Evolutionary conservation across 2,329 filamentous ascomycete species (phyloP).

Genomic region (Mycosphaerella sp.): DNA sequence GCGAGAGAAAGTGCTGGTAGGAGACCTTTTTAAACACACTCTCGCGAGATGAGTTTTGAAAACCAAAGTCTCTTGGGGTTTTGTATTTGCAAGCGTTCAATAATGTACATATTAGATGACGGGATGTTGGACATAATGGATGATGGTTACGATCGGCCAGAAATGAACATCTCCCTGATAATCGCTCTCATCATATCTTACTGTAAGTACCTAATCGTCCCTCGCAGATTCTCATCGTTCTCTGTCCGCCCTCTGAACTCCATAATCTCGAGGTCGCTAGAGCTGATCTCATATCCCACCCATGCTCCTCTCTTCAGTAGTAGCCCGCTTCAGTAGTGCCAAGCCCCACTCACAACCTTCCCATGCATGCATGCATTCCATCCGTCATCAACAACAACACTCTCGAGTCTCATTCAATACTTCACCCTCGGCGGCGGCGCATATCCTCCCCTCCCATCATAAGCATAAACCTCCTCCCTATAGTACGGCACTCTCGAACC

Average conservation of each 20-base stretch:
- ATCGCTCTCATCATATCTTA: not conserved
- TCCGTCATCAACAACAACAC: not conserved
- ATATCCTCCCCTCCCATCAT: slow-evolving; percentile 5
- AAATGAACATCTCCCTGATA: not conserved
- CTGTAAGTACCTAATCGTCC: not conserved
- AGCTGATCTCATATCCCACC: not conserved
- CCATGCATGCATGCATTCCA: not conserved
- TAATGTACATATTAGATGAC: slow-evolving; percentile 3
- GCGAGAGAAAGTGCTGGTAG: slow-evolving; percentile 7
- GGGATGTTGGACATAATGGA: not conserved
- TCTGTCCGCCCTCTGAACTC: not conserved
- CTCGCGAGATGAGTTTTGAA: not conserved
- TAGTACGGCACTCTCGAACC: slow-evolving; percentile 15
- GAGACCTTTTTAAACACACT: slow-evolving; percentile 9
- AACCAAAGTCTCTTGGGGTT: not conserved
- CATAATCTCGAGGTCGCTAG: not conserved
- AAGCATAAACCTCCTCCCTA: slow-evolving; percentile 10
- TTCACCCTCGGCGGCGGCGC: slow-evolving; percentile 16
- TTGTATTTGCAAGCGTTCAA: slow-evolving; percentile 6
- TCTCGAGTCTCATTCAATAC: slow-evolving; percentile 4
- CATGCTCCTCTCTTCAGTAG: not conserved
- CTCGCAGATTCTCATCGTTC: not conserved
- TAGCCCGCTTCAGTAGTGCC: not conserved
- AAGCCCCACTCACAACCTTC: not conserved
- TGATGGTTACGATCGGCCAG: not conserved